Conservation (phyloP, 108 stramenopile genomes). For the Fistulifera pelliculosa region DNA sequence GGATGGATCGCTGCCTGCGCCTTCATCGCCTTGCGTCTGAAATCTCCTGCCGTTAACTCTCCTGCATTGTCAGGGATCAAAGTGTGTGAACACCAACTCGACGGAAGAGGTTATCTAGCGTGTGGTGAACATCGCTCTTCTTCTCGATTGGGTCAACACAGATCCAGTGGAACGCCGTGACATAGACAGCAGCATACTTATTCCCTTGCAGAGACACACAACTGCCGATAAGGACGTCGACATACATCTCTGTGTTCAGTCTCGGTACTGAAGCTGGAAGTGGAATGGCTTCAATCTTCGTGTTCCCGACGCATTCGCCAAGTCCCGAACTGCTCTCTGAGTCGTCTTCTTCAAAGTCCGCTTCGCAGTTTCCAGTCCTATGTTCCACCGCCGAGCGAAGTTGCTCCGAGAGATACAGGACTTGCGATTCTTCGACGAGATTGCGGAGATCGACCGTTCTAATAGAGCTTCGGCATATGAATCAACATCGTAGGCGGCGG, state of each 20-base stretch:
- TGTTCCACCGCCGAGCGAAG: conserved; percentile 12
- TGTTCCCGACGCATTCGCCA: conserved; percentile 4
- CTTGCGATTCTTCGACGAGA: background rate
- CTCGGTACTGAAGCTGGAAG: conserved; percentile 16
- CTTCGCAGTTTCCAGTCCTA: conserved; percentile 14
- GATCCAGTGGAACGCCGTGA: conserved; percentile 13
- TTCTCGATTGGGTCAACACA: conserved; percentile 10
- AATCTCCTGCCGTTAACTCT: conserved; percentile 18
- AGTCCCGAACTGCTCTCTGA: conserved; percentile 17
- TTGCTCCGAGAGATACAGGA: background rate
- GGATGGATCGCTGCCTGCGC: conserved; percentile 7
- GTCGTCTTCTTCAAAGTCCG: conserved; percentile 17
- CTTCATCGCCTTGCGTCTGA: conserved; percentile 8
- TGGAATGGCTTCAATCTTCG: conserved; percentile 12
- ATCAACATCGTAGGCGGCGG: too few species aligned
- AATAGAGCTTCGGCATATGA: background rate
- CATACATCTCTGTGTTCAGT: conserved; percentile 11
- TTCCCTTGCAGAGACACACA: conserved; percentile 6
- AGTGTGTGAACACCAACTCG: conserved; percentile 16
- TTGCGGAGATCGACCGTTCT: background rate
- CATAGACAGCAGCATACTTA: conserved; percentile 18
- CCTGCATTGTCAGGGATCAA: conserved; percentile 24
- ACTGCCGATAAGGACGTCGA: conserved; percentile 14
- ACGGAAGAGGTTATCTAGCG: conserved; percentile 16
- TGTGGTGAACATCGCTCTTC: conserved; percentile 20